phyloP scores from a whole-genome alignment of 2,329 filamentous ascomycete species.

The Calonectria pseudoturangicola region DNA sequence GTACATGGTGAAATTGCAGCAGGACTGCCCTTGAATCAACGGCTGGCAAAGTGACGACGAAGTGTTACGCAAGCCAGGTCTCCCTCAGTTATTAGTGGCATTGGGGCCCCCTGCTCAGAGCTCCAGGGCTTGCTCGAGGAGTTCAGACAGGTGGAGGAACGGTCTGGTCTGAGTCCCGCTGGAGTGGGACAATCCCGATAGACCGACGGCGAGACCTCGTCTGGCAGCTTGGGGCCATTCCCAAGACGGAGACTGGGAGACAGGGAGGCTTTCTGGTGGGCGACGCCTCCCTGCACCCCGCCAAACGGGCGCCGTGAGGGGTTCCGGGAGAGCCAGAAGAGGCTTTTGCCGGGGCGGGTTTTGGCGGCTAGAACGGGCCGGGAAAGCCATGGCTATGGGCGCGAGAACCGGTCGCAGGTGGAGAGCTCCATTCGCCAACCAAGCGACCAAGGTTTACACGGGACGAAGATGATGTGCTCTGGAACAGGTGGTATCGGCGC shows the following conservation, averaged over 20 bases:
- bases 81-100: slow-evolving; percentile 21
- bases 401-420: slow-evolving; percentile 13
- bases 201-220: slow-evolving; percentile 4
- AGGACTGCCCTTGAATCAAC: slow-evolving; percentile 20
- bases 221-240: slow-evolving; percentile 25
- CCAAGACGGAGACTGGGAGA: slow-evolving; percentile 29
- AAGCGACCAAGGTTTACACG: slow-evolving; percentile 8
- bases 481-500: slow-evolving; percentile 19
- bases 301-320: slow-evolving; percentile 12
- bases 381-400: slow-evolving; percentile 4
- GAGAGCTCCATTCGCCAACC: slow-evolving; percentile 11
- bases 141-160: slow-evolving; percentile 44
- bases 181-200: slow-evolving; percentile 44
- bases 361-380: slow-evolving; percentile 32
- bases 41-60: slow-evolving; percentile 32
- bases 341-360: slow-evolving; percentile 8
- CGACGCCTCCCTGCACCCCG: slow-evolving; percentile 25
- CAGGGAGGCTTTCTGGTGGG: not conserved
- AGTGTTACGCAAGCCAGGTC: slow-evolving; percentile 51
- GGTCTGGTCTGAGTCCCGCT: slow-evolving; percentile 51
- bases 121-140: not conserved
- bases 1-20: slow-evolving; percentile 19
- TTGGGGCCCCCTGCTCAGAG: slow-evolving; percentile 13
- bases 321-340: slow-evolving; percentile 13
- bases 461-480: slow-evolving; percentile 21